Base-by-base conservation (phyloP, 768 basidiomycete species). In the Tylopilus sp. region DNA sequence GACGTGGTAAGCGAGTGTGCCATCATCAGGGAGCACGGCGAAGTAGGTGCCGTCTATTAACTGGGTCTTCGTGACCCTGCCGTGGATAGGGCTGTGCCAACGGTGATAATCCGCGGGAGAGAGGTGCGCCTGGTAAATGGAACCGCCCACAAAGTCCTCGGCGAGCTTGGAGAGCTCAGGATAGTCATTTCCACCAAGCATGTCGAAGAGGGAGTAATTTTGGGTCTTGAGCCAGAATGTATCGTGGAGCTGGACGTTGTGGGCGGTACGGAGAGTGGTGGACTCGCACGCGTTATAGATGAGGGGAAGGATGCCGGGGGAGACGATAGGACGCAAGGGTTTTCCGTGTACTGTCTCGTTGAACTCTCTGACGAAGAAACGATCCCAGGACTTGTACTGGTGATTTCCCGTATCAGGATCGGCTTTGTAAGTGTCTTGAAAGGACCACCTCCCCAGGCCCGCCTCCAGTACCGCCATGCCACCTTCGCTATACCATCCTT, bases 41-140 rank as follows among this genome's bases (percentile, higher is more conserved):
- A 47, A 55, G 42, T 53, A 59, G 4, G 53, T 50, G 8, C 59
- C 53, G 2, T 12, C 14, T 1, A 81, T 60, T 28, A 74, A 58
- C 16, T 46, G 53, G 45, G 80, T 62, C 0, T 24, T 63, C 9
- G 10, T n/a, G 33, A 47, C 13, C 2, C 24, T 47, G 17, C 79
- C 78, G 21, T 71, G 84, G 84, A 65, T 74, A 75, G 84, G 84
- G 30, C 72, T 67, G 68, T 81, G 80, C 84, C 83, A 84, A 57
- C 83, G 79, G 57, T 85, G 84, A 61, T 83, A 85, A 25, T 74
- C 73, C 29, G 72, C 57, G 0, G 79, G 73, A 37, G 70, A 71
- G 52, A 85, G 76, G 72, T 82, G 84, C 0, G 77, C 81, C 60
- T 85, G 84, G 63, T 75, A 76, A 29, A 37, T 66, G 0, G 76